Base-by-base conservation (phyloP, 352 stramenopile genomes). In the Phytophthora citricola region DNA sequence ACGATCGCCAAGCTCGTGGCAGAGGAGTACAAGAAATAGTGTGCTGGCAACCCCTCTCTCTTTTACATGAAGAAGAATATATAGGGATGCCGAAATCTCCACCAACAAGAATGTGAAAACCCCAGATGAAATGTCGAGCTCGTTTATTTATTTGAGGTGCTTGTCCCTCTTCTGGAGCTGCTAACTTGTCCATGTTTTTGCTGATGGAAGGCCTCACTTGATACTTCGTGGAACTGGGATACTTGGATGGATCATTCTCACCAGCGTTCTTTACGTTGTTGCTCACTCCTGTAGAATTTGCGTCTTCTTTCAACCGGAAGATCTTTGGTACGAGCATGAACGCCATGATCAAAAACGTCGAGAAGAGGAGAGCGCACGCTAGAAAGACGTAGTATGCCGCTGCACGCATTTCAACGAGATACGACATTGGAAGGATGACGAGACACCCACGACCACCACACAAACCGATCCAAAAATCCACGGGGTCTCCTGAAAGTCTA, bases 1-100 rank as follows among this genome's bases (percentile, higher is more conserved):
- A 97, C 90, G 10, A 98, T 98, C 61, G 91, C 92, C 48, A 97
- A 97, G 73, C 64, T 97, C 14, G 73, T 98, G 49, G 86, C 94
- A 61, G 79, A 96, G 27, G 83, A 97, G 64, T 97, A 92, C 77
- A 91, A 91, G 62, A 90, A 89, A 71, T 91, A 78, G 44, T 12
- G 6, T 11, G 2, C 1, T 36, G 31, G 4, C 1, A 3, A 14
- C 2, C 31, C 14, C 31, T 34, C 29, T 20, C 17, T 20, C 9
- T 34, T 10, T 34, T 34, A 34, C 29, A 34, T 10, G 10, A 14
- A 36, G 31, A 36, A 14, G 9, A 36, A 36, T 36, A 12, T 11
- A 34, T 12, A 11, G 27, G 27, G 29, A 76, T 59, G 5, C 15
- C 43, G 20, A 46, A 36, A 31, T 43, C 20, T 5, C 11, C 17